Base-by-base conservation (phyloP, 495 filamentous ascomycete species). In the Aspergillus bertholletiae region DNA sequence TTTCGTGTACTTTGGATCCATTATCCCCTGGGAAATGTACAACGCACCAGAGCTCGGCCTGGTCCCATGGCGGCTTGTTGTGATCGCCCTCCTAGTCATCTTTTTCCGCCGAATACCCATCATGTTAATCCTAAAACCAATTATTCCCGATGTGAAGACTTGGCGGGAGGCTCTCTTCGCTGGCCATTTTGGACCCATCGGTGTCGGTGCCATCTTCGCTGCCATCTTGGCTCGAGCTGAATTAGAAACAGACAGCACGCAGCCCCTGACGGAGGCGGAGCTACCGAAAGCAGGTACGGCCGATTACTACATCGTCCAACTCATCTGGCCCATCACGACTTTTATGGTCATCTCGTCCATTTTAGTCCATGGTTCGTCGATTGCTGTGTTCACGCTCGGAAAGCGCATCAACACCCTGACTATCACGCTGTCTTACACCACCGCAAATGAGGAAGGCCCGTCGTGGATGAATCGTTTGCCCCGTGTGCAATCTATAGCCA, bases 81-180 rank as follows among this genome's bases (percentile, higher is more conserved):
- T 97, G 37, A 88, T 99, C 63, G 88, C 90, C 21, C 70, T 99
- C 27, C 82, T 97, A 47, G 90, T 99, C 57, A 85, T 99, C 49
- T 84, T 99, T 55, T 97, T 99, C 80, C 88, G 95, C 43, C 88
- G 95, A 12, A 96, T 99, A 37, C 95, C 95, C 0, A 88, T 96
- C 65, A 97, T 99, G 94, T 67, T 99, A 73, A 68, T 83, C 0
- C 71, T 97, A 37, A 97, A 97, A 65, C 93, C 95, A 0, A 23
- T 97, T 6, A 96, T 99, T 67, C 94, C 94, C 6, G 95, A 97
- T 66, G 83, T 99, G 56, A 97, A 97, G 70, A 97, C 94, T 0
- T 99, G 95, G 95, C 88, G 95, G 51, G 95, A 99, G 69, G 92
- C 94, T 23, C 80, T 97, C 13, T 99, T 99, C 68, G 95, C 95